Conservation (phyloP, 352 stramenopile genomes). For the Phytophthora citrophthora region DNA sequence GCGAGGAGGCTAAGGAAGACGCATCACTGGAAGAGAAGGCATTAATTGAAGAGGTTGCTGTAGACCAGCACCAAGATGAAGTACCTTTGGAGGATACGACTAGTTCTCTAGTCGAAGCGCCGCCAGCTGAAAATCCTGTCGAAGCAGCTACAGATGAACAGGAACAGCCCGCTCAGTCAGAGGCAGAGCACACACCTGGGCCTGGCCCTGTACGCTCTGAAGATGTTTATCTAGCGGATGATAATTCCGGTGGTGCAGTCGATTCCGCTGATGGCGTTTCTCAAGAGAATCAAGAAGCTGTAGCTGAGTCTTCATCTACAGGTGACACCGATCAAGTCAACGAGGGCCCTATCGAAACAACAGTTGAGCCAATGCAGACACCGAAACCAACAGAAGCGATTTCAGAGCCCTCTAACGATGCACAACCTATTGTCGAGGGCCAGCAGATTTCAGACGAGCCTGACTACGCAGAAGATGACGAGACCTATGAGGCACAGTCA, state of each 20-base stretch:
- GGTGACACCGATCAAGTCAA: constrained; percentile 2
- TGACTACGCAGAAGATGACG: too few species aligned
- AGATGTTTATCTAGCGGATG: not conserved
- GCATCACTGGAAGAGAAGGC: not conserved
- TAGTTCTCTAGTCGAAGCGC: not conserved
- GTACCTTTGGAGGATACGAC: not conserved
- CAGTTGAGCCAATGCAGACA: not conserved
- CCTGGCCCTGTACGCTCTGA: not conserved
- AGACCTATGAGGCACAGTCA: constrained; percentile 5
- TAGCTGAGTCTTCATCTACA: not conserved
- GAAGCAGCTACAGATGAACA: not conserved
- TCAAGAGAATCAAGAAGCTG: constrained; percentile 1
- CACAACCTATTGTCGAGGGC: too few species aligned
- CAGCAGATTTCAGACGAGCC: too few species aligned
- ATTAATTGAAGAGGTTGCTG: not conserved
- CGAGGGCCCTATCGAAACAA: not conserved
- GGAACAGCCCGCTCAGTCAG: not conserved
- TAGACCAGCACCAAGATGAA: not conserved
- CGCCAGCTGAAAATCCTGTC: not conserved
- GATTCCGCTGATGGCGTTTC: not conserved
- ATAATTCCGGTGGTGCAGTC: not conserved
- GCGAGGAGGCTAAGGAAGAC: constrained; percentile 4
- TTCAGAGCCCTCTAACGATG: not conserved
- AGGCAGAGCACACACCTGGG: not conserved
- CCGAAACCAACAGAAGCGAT: constrained; percentile 4